Evolutionary conservation across 2,329 filamentous ascomycete species (phyloP).

Genomic region (Claviceps fusiformis): DNA sequence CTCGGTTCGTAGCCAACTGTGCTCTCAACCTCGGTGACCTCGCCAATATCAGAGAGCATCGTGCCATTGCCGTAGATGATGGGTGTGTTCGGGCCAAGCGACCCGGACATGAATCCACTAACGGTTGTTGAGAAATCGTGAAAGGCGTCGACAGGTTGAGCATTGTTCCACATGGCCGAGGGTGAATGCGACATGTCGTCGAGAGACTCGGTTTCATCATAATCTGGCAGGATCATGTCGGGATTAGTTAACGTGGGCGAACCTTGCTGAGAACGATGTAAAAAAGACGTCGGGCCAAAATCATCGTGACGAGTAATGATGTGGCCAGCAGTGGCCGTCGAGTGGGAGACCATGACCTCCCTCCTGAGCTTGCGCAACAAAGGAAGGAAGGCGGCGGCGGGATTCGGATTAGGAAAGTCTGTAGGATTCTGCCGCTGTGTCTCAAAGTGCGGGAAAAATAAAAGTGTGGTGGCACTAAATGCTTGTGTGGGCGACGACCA

Average conservation of each 20-base stretch:
- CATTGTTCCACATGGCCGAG: conserved; percentile 38
- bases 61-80: conserved; percentile 59
- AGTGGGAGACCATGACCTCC: conserved; percentile 18
- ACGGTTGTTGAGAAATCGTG: conserved; percentile 25
- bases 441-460: background rate
- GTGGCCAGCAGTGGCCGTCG: conserved; percentile 13
- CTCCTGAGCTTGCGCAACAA: background rate
- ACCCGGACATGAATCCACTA: conserved; percentile 24
- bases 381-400: background rate
- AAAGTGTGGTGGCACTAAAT: background rate
- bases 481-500: background rate
- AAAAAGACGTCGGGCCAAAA: conserved; percentile 13
- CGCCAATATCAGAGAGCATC: conserved; percentile 53
- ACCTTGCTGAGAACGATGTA: conserved; percentile 41
- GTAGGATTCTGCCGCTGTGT: background rate
- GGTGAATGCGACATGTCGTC: conserved; percentile 37
- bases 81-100: conserved; percentile 42
- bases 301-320: conserved; percentile 17
- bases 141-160: conserved; percentile 25
- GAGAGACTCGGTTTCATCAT: conserved; percentile 43
- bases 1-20: conserved; percentile 29
- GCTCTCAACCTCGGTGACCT: conserved; percentile 41
- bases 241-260: conserved; percentile 86
- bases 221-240: conserved; percentile 83
- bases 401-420: background rate